Evolutionary conservation across 169 alveolate species (phyloP).

Genomic region (Cryptosporidium tyzzeri): DNA sequence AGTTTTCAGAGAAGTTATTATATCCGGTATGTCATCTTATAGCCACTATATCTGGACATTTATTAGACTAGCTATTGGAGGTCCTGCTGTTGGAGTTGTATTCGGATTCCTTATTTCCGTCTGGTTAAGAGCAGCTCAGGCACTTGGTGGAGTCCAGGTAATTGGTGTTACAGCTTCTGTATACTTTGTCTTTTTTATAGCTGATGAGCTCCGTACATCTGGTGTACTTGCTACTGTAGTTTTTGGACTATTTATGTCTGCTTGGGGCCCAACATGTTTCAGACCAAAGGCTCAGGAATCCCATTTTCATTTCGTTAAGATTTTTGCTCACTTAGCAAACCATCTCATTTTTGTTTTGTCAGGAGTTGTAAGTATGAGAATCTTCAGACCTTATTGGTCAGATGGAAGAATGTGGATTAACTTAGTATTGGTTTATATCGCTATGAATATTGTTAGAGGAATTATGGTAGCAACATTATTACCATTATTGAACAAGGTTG

Average conservation of each 20-base stretch:
- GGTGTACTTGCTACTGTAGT: slow-evolving; percentile 80
- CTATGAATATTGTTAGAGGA: slow-evolving; percentile 77
- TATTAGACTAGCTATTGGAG: slow-evolving; percentile 78
- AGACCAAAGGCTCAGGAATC: slow-evolving; percentile 76
- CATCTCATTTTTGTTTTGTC: slow-evolving; percentile 78
- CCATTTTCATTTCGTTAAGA: slow-evolving; percentile 74
- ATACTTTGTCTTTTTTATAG: slow-evolving; percentile 78
- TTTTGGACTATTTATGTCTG: slow-evolving; percentile 80
- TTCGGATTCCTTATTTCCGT: slow-evolving; percentile 74
- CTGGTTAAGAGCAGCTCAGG: slow-evolving; percentile 74
- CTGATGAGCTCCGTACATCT: slow-evolving; percentile 77
- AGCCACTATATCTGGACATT: slow-evolving; percentile 78
- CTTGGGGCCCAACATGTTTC: slow-evolving; percentile 77
- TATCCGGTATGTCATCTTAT: slow-evolving; percentile 48
- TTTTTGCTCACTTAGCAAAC: slow-evolving; percentile 77
- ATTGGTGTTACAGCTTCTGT: slow-evolving; percentile 77
- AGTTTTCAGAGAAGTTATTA: slow-evolving; percentile 64
- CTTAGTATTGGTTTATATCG: slow-evolving; percentile 76
- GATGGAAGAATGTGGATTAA: slow-evolving; percentile 78
- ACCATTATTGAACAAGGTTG: slow-evolving; percentile 77
- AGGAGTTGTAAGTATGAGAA: slow-evolving; percentile 78
- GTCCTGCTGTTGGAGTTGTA: slow-evolving; percentile 79
- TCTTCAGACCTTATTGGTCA: slow-evolving; percentile 75
- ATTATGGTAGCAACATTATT: slow-evolving; percentile 53
- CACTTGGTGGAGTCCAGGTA: slow-evolving; percentile 77